Percentiles rank a stretch among this genome's conserved stretches.
Conservation (phyloP, 2,329 filamentous ascomycete species). For the Fusarium euwallaceae region DNA sequence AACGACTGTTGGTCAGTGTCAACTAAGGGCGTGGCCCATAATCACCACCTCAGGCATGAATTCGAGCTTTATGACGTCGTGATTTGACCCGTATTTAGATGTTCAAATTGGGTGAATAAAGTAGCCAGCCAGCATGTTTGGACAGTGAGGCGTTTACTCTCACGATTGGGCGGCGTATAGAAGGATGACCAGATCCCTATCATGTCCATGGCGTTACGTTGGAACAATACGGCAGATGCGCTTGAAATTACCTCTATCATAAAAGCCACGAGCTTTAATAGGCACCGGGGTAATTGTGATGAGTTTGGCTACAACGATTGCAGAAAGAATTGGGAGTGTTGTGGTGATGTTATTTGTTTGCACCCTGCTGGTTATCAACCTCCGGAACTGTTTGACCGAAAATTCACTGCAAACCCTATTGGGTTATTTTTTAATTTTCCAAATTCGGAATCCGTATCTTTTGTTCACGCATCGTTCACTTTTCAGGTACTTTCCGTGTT, state of each 20-base stretch:
- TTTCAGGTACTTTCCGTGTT: neutral
- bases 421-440: neutral
- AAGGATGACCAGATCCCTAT: neutral
- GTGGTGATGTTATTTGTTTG: neutral
- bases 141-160: neutral
- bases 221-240: neutral
- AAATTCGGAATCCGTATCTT: neutral
- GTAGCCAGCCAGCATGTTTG: neutral
- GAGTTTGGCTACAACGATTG: neutral
- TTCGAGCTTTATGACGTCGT: neutral
- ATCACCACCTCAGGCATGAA: neutral
- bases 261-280: neutral
- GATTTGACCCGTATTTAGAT: rapidly evolving
- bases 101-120: rapidly evolving
- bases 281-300: neutral
- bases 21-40: neutral
- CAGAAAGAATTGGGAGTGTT: neutral
- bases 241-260: neutral
- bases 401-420: neutral
- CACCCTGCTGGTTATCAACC: neutral
- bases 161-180: neutral
- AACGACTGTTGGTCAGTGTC: neutral
- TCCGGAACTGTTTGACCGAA: neutral
- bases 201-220: neutral
- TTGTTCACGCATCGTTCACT: neutral